Evolutionary conservation across 768 basidiomycete species (phyloP).

Genomic region (Termitomyces sp.): DNA sequence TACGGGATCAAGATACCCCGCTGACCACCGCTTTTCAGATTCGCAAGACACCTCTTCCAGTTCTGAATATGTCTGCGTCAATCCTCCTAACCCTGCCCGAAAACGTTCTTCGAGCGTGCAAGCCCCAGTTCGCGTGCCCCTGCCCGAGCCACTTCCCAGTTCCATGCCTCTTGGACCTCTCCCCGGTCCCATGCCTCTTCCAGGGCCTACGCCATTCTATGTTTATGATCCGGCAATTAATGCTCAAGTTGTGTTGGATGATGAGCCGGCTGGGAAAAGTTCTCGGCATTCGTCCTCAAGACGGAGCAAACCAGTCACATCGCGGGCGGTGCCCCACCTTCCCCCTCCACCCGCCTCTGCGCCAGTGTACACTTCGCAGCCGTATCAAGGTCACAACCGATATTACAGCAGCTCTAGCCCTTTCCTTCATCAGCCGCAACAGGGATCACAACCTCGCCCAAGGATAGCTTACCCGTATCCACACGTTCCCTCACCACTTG

Average conservation of each 20-base stretch:
- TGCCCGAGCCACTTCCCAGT: neutral
- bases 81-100: neutral
- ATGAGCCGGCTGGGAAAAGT: neutral
- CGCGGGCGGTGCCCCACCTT: neutral
- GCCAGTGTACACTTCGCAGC: neutral
- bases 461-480: neutral
- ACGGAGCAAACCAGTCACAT: neutral
- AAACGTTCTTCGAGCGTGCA: constrained; percentile 2
- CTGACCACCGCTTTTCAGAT: constrained; percentile 1
- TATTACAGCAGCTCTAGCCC: neutral
- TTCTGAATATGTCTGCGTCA: neutral
- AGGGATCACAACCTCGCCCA: neutral
- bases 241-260: neutral
- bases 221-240: neutral
- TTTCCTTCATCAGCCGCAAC: neutral
- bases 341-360: neutral
- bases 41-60: constrained; percentile 2
- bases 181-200: constrained; percentile 4
- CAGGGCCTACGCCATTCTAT: neutral
- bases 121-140: neutral
- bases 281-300: neutral
- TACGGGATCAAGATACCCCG: neutral
- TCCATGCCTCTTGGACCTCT: neutral
- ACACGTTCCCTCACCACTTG: neutral
- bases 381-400: neutral